Percentiles rank a stretch among this genome's conserved stretches.
Conservation (phyloP, 345 rosid species). For the Sonneratia alba region DNA sequence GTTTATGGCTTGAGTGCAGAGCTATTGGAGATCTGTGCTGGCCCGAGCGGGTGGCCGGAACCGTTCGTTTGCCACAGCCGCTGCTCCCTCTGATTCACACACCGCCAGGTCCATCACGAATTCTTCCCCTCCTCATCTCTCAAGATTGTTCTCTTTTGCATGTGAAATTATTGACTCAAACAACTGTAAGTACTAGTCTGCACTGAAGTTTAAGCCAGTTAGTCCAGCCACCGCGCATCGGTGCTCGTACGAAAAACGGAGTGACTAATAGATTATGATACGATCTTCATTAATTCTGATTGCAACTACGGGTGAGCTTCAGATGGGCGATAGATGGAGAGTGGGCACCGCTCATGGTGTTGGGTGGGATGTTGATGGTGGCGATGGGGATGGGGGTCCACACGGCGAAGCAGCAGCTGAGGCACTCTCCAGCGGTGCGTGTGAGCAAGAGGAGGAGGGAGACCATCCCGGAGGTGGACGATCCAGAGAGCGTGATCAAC, state of each 20-base stretch:
- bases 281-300: too few relatives aligned
- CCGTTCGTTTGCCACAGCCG: conserved; percentile 29
- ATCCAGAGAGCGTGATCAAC: conserved; percentile 42
- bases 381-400: conserved; percentile 38
- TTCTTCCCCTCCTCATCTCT: too few relatives aligned
- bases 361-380: conserved; percentile 35
- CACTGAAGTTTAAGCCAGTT: too few relatives aligned
- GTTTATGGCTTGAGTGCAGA: conserved; percentile 17
- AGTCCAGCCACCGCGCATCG: too few relatives aligned
- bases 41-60: conserved; percentile 15
- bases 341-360: conserved; percentile 30
- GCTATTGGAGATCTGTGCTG: conserved; percentile 29
- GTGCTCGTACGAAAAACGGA: too few relatives aligned
- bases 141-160: background rate
- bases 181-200: too few relatives aligned
- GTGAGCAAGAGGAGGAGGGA: conserved; percentile 60
- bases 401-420: conserved; percentile 56
- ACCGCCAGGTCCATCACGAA: background rate
- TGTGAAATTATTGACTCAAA: background rate
- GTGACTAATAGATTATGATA: too few relatives aligned
- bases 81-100: conserved; percentile 16
- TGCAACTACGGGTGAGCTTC: background rate
- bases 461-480: conserved; percentile 63
- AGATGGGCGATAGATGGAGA: conserved; percentile 8
- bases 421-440: conserved; percentile 47